Percentiles rank a stretch among this genome's conserved stretches.
These are phyloP conservation scores for Beta macrorhiza DNA, from an alignment of 179 eudicot genomes.

Conservation along the genomic window DNA sequence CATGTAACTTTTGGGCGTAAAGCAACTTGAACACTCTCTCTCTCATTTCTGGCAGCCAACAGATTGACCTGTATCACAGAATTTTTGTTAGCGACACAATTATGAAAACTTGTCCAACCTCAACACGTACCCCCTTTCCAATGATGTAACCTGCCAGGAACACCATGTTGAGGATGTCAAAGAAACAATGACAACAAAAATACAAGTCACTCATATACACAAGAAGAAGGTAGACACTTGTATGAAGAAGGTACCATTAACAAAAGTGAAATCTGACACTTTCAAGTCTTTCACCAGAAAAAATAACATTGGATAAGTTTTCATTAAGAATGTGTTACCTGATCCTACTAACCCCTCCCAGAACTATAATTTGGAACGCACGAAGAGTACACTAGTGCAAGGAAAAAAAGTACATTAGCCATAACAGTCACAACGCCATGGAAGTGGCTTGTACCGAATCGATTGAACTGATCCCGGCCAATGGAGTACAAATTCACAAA, in stretches of 20 bases:
- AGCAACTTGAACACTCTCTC: constrained; percentile 93
- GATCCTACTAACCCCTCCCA: neutral
- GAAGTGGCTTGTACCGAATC: too few relatives aligned
- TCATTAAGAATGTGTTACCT: neutral
- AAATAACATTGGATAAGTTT: neutral
- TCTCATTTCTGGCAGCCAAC: constrained; percentile 93
- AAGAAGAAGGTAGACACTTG: constrained; percentile 2
- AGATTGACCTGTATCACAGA: constrained; percentile 62
- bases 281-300: neutral
- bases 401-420: too few relatives aligned
- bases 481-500: too few relatives aligned
- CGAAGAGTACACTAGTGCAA: neutral
- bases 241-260: neutral
- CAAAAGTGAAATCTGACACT: neutral
- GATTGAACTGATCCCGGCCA: too few relatives aligned
- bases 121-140: neutral
- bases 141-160: constrained; percentile 1
- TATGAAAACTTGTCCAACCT: neutral
- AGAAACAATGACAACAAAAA: constrained; percentile 6
- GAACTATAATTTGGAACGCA: neutral
- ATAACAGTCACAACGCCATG: too few relatives aligned
- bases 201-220: neutral
- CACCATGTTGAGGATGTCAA: neutral
- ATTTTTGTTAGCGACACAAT: neutral
- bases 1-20: constrained; percentile 93